Evolutionary conservation across 2,329 filamentous ascomycete species (phyloP), one percentile per base, ranked within the genome.

Genomic region (Epichloe scottii): DNA sequence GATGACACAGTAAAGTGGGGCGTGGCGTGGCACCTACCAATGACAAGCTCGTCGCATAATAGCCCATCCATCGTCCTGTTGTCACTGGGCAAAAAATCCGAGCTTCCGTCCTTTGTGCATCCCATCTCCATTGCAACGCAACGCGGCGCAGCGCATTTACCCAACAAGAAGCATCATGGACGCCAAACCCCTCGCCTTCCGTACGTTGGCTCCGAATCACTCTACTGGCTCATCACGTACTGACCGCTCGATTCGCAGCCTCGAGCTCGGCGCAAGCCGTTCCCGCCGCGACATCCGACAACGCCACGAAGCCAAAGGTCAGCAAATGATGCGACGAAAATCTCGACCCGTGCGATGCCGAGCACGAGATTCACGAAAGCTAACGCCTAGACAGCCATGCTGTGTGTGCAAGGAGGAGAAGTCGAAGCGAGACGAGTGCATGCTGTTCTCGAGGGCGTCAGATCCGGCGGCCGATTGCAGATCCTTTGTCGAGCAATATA

Each of bases 391-490:
- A 53, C 62, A 96, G 89, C 91, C 91, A 42, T 97, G 93, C 79
- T 97, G 93, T 67, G 93, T 97, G 33, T 98, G 93, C 81, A 96
- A 90, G 66, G 82, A 93, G 43, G 89, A 98, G 69, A 98, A 98
- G 70, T 77, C 87, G 39, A 79, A 79, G 60, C 88, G 93, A 56
- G 93, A 98, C 72, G 90, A 98, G 71, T 98, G 93, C 76, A 97
- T 98, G 91, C 86, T 98, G 51, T 96, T 97, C 74, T 95, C 89
- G 51, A 89, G 81, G 56, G 78, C 87, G 54, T 77, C 84, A 63
- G 85, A 96, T 64, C 88, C 93, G 39, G 79, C 87, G 61, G 77
- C 81, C 63, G 89, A 94, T 62, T 98, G 93, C 77, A 78, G 83
- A 68, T 78, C 83, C 48, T 78, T 88, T 55, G 86, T 98, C 56